Base-by-base conservation (phyloP, 1,139 yeast species). In the Debaryomycetaceae sp. region DNA sequence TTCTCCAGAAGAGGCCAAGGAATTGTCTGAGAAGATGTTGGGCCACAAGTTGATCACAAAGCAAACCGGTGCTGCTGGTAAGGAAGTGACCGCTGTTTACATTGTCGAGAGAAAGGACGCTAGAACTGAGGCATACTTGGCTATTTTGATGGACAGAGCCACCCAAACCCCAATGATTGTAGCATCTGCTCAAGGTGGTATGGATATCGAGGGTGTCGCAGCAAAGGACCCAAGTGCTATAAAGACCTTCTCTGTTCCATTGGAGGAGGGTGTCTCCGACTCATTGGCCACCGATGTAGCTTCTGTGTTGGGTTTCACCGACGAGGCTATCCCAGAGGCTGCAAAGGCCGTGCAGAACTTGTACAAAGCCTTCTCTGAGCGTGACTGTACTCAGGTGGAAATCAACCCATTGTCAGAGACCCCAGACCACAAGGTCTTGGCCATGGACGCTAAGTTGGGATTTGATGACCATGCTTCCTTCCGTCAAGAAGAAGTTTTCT, bases 171-270 rank as follows among this genome's bases (percentile, higher is more conserved):
- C 98, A 51, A 78, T 93, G 74, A 88, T 93, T 65, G 97, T 93
- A 55, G 97, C 97, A 41, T 89, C 97, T 35, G 77, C 96, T 55
- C 95, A 93, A 76, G 99, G 99, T 76, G 99, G 99, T 78, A 91
- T 95, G 96, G 97, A 93, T 73, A 95, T 93, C 63, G 99, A 93
- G 78, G 96, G 96, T 68, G 98, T 95, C 56, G 99, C 99, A 50
- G 86, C 86, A 58, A 83, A 80, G 59, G 86, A 81, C 71, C 99
- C 99, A 46, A 82, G 80, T 49, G 96, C 97, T 57, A 95, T 93
- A 75, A 86, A 89, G 76, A 84, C 95, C 55, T 89, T 84, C 81
- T 78, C 87, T 56, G 83, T 93, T 48, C 84, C 84, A 55, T 78
- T 89, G 60, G 80, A 84, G 54, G 70, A 71, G 47, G 97, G 97